phyloP scores from a whole-genome alignment of 2,329 filamentous ascomycete genomes.

The Hirsutella rhossiliensis region DNA sequence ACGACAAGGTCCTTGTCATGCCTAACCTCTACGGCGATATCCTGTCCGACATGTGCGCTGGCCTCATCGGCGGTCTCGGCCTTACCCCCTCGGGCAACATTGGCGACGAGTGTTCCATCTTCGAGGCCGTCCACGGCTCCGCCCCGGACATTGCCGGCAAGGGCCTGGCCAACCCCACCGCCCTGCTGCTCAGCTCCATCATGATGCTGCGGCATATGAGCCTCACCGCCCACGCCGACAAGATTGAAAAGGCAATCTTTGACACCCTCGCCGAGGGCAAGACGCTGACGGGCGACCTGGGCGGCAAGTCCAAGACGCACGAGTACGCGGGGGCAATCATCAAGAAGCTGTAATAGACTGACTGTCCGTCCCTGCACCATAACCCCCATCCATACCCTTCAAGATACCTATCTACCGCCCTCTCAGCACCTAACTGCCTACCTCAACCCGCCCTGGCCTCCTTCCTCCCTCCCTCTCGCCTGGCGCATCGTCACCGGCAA shows the following conservation, averaged over 20 bases:
- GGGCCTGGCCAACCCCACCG: conserved; percentile 92
- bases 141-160: conserved; percentile 95
- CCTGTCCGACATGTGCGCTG: conserved; percentile 98
- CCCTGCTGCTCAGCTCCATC: conserved; percentile 86
- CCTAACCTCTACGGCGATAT: conserved; percentile 99
- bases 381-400: no score
- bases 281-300: conserved; percentile 87
- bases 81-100: conserved; percentile 98
- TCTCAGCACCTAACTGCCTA: no score
- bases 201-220: conserved; percentile 99
- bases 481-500: no score
- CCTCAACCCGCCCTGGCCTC: no score
- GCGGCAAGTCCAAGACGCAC: conserved; percentile 89
- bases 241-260: conserved; percentile 92
- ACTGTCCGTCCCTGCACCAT: not conserved
- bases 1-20: conserved; percentile 97
- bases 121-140: conserved; percentile 97
- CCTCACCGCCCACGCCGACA: conserved; percentile 67
- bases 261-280: conserved; percentile 93
- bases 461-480: no score
- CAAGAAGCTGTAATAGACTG: conserved; percentile 43
- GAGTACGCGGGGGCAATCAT: conserved; percentile 94
- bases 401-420: not conserved
- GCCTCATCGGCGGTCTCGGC: conserved; percentile 93
- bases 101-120: conserved; percentile 97